phyloP scores from a whole-genome alignment of 257 asterid species.

The Cynanchum wilfordii region DNA sequence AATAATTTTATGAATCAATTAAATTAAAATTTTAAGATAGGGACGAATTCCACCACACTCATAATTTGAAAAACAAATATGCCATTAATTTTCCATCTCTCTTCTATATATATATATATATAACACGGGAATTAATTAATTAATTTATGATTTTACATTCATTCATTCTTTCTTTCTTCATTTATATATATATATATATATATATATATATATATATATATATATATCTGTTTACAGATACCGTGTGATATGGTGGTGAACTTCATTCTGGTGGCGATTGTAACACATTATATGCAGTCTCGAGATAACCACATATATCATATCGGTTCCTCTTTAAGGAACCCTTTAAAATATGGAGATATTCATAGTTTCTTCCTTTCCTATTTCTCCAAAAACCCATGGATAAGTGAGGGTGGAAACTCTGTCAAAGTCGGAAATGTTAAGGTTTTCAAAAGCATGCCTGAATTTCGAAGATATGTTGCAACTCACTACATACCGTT shows the following conservation, averaged over 20 bases:
- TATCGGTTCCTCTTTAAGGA: conserved; percentile 42
- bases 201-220: too few species aligned
- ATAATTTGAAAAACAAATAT: too few species aligned
- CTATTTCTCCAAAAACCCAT: conserved; percentile 38
- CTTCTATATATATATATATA: too few species aligned
- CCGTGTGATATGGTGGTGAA: conserved; percentile 73
- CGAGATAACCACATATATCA: conserved; percentile 34
- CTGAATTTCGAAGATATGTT: conserved; percentile 42
- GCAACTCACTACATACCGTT: conserved; percentile 39
- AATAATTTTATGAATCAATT: too few species aligned
- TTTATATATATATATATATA: too few species aligned
- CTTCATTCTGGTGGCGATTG: conserved; percentile 40
- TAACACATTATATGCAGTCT: conserved; percentile 14
- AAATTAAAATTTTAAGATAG: too few species aligned
- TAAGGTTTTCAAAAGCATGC: conserved; percentile 31
- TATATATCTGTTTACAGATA: too few species aligned
- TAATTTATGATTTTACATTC: background rate
- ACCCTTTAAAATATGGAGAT: conserved; percentile 33
- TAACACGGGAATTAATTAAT: too few species aligned
- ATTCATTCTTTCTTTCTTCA: background rate
- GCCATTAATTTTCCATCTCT: too few species aligned
- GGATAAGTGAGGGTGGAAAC: conserved; percentile 29
- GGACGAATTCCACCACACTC: too few species aligned
- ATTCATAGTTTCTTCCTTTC: conserved; percentile 14
- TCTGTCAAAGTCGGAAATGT: conserved; percentile 22